Percentiles rank a stretch among this genome's conserved stretches.
phyloP scores from a whole-genome alignment of 257 asterid genomes.

The Thymus mandschuricus region DNA sequence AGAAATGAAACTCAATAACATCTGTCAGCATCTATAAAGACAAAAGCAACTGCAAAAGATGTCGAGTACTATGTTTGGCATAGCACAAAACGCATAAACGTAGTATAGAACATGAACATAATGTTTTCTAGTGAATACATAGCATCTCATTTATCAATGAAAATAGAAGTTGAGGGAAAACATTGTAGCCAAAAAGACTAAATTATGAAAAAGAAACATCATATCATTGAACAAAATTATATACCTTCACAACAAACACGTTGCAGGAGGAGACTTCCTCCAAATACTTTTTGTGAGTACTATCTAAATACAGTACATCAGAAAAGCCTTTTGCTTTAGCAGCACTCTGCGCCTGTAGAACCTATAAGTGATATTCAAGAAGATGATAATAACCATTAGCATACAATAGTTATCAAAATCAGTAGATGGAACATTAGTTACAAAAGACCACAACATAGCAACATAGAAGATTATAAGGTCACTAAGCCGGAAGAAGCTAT shows the following conservation, averaged over 20 bases:
- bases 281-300: conserved; percentile 72
- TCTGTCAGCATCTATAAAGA: background rate
- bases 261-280: conserved; percentile 99
- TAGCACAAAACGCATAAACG: too few relatives aligned
- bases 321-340: conserved; percentile 95
- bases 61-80: too few relatives aligned
- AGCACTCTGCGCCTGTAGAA: conserved; percentile 89
- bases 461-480: conserved; percentile 7
- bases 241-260: conserved; percentile 92
- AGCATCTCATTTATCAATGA: background rate
- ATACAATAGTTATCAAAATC: background rate
- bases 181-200: background rate
- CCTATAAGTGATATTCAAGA: conserved; percentile 44
- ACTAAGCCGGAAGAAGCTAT: conserved; percentile 6
- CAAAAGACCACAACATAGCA: conserved; percentile 2
- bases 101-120: too few relatives aligned
- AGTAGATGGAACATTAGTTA: background rate
- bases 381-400: conserved; percentile 8
- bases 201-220: background rate
- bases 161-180: background rate
- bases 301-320: conserved; percentile 86
- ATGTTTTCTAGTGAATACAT: background rate
- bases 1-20: background rate
- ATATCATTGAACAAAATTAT: background rate
- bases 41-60: too few relatives aligned